These are phyloP conservation scores for Margaritispora aquatica DNA, from an alignment of 495 filamentous ascomycete genomes.

Conservation along the genomic window DNA sequence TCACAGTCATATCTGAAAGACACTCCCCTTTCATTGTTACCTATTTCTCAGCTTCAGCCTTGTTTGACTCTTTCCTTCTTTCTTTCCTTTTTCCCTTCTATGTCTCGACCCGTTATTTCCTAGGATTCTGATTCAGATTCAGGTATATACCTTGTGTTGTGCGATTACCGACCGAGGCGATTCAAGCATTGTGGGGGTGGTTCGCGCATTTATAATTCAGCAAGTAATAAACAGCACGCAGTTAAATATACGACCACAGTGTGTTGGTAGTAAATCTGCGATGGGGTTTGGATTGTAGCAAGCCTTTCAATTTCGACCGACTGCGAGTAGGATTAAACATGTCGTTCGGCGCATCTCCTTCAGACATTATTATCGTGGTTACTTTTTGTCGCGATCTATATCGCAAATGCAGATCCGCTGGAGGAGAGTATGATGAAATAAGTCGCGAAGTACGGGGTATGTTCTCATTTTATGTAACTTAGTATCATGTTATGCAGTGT, in stretches of 20 bases:
- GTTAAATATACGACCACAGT: too few species aligned
- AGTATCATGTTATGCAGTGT: too few species aligned
- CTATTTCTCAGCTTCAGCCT: conserved; percentile 1
- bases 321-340: conserved; percentile 2
- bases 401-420: conserved; percentile 22
- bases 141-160: conserved; percentile 6
- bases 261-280: too few species aligned
- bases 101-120: not conserved
- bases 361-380: conserved; percentile 21
- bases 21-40: not conserved
- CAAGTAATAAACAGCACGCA: too few species aligned
- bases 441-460: conserved; percentile 30
- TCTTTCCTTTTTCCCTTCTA: not conserved
- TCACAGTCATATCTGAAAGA: conserved; percentile 14
- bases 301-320: too few species aligned
- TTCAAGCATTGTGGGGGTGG: not conserved
- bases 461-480: too few species aligned
- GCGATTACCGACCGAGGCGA: not conserved
- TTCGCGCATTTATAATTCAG: not conserved
- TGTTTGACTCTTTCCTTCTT: not conserved
- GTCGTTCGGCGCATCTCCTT: conserved; percentile 19
- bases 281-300: conserved; percentile 1
- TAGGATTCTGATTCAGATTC: not conserved
- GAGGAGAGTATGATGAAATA: conserved; percentile 27
- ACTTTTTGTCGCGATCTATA: conserved; percentile 19